These are phyloP conservation scores for Dichotomocladium elegans DNA, from an alignment of 371 early-diverging fungal genomes.

Conservation along the genomic window DNA sequence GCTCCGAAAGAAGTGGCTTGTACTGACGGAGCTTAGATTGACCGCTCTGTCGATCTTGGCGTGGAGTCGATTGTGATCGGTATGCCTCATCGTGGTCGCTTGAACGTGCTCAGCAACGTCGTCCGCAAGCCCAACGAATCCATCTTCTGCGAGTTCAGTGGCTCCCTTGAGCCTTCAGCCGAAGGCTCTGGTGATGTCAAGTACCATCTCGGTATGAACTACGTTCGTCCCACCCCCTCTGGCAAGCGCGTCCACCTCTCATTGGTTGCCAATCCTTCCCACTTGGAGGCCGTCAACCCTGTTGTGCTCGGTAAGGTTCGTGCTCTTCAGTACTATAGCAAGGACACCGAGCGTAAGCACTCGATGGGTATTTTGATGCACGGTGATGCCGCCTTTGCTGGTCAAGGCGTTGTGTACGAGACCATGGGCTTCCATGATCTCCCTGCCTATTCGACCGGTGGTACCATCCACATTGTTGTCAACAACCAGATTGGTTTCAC, in stretches of 20 bases:
- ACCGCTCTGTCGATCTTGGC: conserved; percentile 92
- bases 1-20: too few species aligned
- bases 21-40: conserved; percentile 57
- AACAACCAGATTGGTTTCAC: conserved; percentile 99
- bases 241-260: conserved; percentile 95
- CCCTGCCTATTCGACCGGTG: conserved; percentile 93
- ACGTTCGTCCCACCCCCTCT: conserved; percentile 90
- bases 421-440: conserved; percentile 94
- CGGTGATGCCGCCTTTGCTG: conserved; percentile 98
- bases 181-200: conserved; percentile 98
- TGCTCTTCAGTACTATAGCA: conserved; percentile 89
- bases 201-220: conserved; percentile 97
- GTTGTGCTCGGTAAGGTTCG: conserved; percentile 96
- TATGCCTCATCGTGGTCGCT: conserved; percentile 98
- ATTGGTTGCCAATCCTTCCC: conserved; percentile 96
- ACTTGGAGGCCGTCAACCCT: conserved; percentile 96
- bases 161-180: conserved; percentile 64
- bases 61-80: conserved; percentile 94
- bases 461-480: conserved; percentile 95
- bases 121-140: conserved; percentile 97
- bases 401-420: conserved; percentile 96
- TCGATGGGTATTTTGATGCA: conserved; percentile 92
- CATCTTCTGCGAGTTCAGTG: conserved; percentile 95
- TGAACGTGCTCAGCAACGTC: conserved; percentile 96
- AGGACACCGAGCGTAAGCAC: conserved; percentile 75